Percentiles rank a stretch among this genome's conserved stretches.
These are phyloP conservation scores for Aspergillus sp. DNA, from an alignment of 2,329 filamentous ascomycete genomes.

Conservation along the genomic window DNA sequence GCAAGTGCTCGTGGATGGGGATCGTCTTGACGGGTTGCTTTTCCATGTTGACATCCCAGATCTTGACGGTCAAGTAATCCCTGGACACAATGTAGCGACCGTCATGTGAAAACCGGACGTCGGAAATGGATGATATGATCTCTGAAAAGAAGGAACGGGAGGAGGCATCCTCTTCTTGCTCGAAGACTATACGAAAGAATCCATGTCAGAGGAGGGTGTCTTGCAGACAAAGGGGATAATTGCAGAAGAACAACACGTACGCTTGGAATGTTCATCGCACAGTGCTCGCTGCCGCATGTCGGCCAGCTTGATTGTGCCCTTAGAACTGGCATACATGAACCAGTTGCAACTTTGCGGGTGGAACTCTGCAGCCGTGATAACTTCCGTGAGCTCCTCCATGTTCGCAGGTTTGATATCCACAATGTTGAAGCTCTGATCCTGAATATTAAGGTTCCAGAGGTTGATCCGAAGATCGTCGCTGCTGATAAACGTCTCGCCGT, in stretches of 20 bases:
- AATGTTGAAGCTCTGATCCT: slow-evolving; percentile 99
- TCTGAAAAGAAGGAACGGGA: slow-evolving; percentile 99
- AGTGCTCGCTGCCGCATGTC: slow-evolving; percentile 97
- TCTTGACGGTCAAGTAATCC: slow-evolving; percentile 98
- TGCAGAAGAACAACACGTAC: slow-evolving; percentile 59
- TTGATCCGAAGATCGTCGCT: slow-evolving; percentile 98
- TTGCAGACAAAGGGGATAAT: background rate
- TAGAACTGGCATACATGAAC: slow-evolving; percentile 99
- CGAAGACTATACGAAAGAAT: slow-evolving; percentile 69
- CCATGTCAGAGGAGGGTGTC: slow-evolving; percentile 16
- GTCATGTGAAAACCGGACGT: slow-evolving; percentile 95
- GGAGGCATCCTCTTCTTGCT: slow-evolving; percentile 96
- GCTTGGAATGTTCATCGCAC: slow-evolving; percentile 92
- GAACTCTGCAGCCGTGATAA: slow-evolving; percentile 97
- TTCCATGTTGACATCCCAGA: slow-evolving; percentile 99
- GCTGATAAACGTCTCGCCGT: slow-evolving; percentile 98
- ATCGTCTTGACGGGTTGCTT: slow-evolving; percentile 96
- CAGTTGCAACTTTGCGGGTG: slow-evolving; percentile 97
- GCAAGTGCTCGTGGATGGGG: slow-evolving; percentile 94
- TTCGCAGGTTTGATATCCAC: slow-evolving; percentile 99
- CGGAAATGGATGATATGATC: slow-evolving; percentile 98
- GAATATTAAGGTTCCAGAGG: slow-evolving; percentile 98
- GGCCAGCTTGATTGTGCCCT: slow-evolving; percentile 97
- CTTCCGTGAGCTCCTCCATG: slow-evolving; percentile 98
- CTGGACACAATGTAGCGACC: slow-evolving; percentile 95